These are phyloP conservation scores for Peronospora tabacina DNA, from an alignment of 352 stramenopile species.

Conservation along the genomic window DNA sequence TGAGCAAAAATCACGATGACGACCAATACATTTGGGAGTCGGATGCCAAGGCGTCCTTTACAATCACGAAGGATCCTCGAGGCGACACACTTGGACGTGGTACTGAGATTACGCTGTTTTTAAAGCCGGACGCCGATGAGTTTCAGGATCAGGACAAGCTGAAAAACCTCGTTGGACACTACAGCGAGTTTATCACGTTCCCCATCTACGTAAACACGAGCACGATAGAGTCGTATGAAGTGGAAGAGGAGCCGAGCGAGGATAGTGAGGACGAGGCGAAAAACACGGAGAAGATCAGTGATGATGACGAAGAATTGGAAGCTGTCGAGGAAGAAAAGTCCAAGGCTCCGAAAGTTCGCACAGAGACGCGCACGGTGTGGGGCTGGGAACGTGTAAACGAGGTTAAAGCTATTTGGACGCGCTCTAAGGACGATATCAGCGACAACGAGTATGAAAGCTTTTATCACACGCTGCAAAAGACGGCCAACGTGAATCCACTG, in stretches of 20 bases:
- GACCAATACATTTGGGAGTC: constrained; percentile 98
- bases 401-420: constrained; percentile 97
- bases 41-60: constrained; percentile 94
- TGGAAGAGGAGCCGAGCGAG: constrained; percentile 76
- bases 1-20: constrained; percentile 96
- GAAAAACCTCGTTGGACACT: constrained; percentile 92
- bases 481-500: constrained; percentile 75
- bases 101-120: constrained; percentile 98
- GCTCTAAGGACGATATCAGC: constrained; percentile 92
- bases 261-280: constrained; percentile 44
- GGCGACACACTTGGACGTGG: constrained; percentile 94
- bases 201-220: constrained; percentile 97
- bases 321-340: constrained; percentile 60
- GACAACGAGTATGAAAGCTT: constrained; percentile 99
- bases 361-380: constrained; percentile 91
- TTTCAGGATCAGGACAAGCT: constrained; percentile 93
- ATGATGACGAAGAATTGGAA: constrained; percentile 59
- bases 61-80: constrained; percentile 91
- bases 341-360: constrained; percentile 76
- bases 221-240: constrained; percentile 87
- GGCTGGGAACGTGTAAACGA: constrained; percentile 96
- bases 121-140: constrained; percentile 97
- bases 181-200: constrained; percentile 99
- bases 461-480: constrained; percentile 94
- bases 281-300: constrained; percentile 35